Percentiles rank a stretch among this genome's conserved stretches.
phyloP scores from a whole-genome alignment of 768 basidiomycete species.

The Macrolepiota fuliginosa region DNA sequence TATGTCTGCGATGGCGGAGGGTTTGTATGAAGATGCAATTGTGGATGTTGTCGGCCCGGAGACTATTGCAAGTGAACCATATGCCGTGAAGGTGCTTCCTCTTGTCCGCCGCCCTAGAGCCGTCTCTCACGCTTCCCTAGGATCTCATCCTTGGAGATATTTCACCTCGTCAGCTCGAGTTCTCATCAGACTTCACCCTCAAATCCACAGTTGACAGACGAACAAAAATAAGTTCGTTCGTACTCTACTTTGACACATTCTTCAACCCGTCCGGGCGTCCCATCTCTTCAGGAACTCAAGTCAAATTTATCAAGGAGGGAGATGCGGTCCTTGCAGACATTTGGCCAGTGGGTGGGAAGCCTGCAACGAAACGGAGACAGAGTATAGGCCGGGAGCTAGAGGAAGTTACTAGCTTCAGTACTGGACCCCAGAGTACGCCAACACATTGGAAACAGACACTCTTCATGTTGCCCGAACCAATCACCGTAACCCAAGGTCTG shows the following conservation, averaged over 20 bases:
- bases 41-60: conserved; percentile 75
- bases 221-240: conserved; percentile 71
- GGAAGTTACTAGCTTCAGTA: conserved; percentile 77
- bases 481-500: conserved; percentile 73
- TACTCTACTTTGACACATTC: conserved; percentile 95
- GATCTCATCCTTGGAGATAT: conserved; percentile 72
- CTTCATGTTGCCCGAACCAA: conserved; percentile 80
- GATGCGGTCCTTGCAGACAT: conserved; percentile 73
- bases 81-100: conserved; percentile 57
- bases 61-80: conserved; percentile 62
- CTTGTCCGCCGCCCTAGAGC: not conserved
- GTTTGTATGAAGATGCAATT: conserved; percentile 77
- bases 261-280: conserved; percentile 63
- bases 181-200: conserved; percentile 76
- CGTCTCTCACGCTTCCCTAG: conserved; percentile 32
- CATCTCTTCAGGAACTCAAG: conserved; percentile 48
- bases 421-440: conserved; percentile 80
- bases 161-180: conserved; percentile 72
- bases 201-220: conserved; percentile 56
- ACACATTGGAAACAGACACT: conserved; percentile 98
- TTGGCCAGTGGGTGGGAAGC: conserved; percentile 74
- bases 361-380: conserved; percentile 55
- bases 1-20: conserved; percentile 75
- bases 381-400: conserved; percentile 50
- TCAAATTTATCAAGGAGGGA: conserved; percentile 52